A percentile compares a stretch with the other conserved stretches of the same genome.
Conservation (phyloP, 305 asterid genomes). For the Solanum aculeatissimum region DNA sequence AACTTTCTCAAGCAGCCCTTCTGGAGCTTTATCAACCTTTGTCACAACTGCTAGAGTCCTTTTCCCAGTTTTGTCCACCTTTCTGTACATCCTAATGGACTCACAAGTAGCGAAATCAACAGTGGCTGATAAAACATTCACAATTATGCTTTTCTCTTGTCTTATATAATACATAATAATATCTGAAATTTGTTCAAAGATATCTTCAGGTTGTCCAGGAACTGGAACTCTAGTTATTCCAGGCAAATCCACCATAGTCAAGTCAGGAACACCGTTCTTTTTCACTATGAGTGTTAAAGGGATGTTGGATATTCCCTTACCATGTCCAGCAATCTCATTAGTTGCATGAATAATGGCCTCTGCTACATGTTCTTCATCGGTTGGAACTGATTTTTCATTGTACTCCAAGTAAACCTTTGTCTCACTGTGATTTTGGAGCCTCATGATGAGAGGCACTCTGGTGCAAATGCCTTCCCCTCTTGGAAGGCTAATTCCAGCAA, state of each 20-base stretch:
- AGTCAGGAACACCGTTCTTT: slow-evolving; percentile 10
- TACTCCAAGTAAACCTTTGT: slow-evolving; percentile 3
- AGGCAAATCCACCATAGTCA: slow-evolving; percentile 40
- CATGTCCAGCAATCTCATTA: slow-evolving; percentile 11
- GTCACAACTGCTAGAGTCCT: slow-evolving; percentile 39
- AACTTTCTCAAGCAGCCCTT: slow-evolving; percentile 46
- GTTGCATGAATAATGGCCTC: slow-evolving; percentile 9
- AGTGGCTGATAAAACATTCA: slow-evolving; percentile 29
- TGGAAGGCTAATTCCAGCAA: slow-evolving; percentile 17
- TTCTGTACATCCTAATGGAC: slow-evolving; percentile 25
- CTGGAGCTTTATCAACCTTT: slow-evolving; percentile 26
- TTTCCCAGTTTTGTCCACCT: slow-evolving; percentile 26
- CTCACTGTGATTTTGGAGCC: slow-evolving; percentile 6
- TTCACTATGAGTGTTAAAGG: slow-evolving; percentile 2
- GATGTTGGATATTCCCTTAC: not conserved
- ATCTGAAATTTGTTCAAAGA: slow-evolving; percentile 23
- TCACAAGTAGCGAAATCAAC: slow-evolving; percentile 36
- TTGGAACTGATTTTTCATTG: not conserved
- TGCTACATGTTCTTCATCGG: not conserved
- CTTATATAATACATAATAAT: slow-evolving; percentile 26
- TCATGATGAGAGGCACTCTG: slow-evolving; percentile 21
- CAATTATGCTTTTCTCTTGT: slow-evolving; percentile 28
- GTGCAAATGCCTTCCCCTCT: slow-evolving; percentile 20
- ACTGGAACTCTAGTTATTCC: slow-evolving; percentile 35
- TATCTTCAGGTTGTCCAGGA: slow-evolving; percentile 25